phyloP scores from a whole-genome alignment of 148 eudicot species.

The Cornus controversa region DNA sequence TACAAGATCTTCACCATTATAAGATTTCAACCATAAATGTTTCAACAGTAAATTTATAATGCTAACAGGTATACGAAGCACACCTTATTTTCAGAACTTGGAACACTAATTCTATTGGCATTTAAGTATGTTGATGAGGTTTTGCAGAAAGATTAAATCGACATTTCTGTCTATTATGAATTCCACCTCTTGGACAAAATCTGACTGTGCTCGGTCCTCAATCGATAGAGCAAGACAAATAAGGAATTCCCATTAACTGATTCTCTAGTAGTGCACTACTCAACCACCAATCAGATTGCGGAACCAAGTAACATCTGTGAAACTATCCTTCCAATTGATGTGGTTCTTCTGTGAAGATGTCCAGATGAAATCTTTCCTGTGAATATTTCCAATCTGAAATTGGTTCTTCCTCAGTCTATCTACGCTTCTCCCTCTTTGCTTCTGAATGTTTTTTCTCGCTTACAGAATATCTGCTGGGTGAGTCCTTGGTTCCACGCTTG shows the following conservation, averaged over 20 bases:
- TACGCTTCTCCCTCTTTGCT: slow-evolving; percentile 36
- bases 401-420: slow-evolving; percentile 13
- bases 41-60: no score
- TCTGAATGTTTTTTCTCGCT: slow-evolving; percentile 31
- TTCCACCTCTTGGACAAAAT: not conserved
- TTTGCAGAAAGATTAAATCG: not conserved
- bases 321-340: not conserved
- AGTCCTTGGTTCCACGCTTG: slow-evolving; percentile 39
- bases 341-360: not conserved
- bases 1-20: no score
- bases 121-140: no score
- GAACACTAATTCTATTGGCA: not conserved
- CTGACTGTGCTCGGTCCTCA: not conserved
- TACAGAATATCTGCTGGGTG: slow-evolving; percentile 35
- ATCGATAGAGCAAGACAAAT: not conserved
- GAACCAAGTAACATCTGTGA: not conserved
- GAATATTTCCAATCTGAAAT: not conserved
- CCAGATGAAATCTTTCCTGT: not conserved
- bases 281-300: not conserved
- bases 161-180: not conserved
- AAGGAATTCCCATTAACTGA: not conserved
- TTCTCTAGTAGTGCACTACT: not conserved
- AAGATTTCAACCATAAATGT: not conserved
- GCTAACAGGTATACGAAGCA: not conserved
- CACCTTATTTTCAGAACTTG: not conserved